Evolutionary conservation across 2,329 filamentous ascomycete species (phyloP), one percentile per base, ranked within the genome.

Genomic region (Talaromyces sp.): DNA sequence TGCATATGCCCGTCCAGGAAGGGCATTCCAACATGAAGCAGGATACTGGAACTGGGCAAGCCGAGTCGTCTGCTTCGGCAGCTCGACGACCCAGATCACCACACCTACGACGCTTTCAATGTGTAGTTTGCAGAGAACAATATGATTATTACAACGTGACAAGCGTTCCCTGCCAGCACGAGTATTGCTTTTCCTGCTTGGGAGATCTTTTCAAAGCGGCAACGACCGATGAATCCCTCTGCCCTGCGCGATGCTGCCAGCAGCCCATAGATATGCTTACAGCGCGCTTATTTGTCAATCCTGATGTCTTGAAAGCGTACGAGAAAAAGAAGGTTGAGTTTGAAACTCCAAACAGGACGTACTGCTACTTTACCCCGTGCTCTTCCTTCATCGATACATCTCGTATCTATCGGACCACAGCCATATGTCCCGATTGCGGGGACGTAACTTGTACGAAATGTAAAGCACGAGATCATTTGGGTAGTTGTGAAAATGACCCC

Each of bases 181-280:
- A 77, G 2, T 87, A 85, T 69, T 88, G 85, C 65, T 68, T 68
- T 0, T 64, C 63, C 0, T 87, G 85, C 65, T 65, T 87, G 0
- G 65, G 66, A 2, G 60, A 63, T 0, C 75, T 85, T 0, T 82
- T 86, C 67, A n/a, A 62, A 1, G 59, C 68, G 0, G 74, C 81
- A 0, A 73, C 82, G 25, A 71, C 61, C 0, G 81, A 85, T 63
- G 81, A 86, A 60, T 73, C 77, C 0, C 66, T 83, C 0, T 87
- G 85, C 61, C 85, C 84, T 0, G 83, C 84, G 0, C 75, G 76
- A 1, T 87, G 84, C 70, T 86, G 84, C 66, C 62, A 66, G 0
- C 65, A 78, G 28, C 61, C 68, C 0, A 81, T 87, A 5, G 68
- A 76, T 0, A 55, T 82, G 0, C 68, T 70, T 0, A 56, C 63